These are phyloP conservation scores for Epichloe aotearoae DNA, from an alignment of 2,329 filamentous ascomycete genomes.

Conservation along the genomic window DNA sequence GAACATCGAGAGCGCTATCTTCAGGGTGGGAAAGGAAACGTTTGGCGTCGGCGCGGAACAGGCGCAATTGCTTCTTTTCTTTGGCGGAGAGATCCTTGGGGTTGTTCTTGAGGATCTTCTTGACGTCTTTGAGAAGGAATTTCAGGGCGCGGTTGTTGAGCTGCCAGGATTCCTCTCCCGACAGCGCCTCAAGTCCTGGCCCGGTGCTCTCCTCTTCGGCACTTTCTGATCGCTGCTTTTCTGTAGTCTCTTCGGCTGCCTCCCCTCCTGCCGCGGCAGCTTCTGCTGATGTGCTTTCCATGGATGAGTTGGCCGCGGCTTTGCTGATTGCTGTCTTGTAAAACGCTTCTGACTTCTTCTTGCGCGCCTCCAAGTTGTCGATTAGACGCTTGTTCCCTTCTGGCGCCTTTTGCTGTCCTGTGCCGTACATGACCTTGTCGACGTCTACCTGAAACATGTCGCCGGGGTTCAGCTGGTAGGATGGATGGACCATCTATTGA, in stretches of 20 bases:
- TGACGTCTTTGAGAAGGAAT: slow-evolving; percentile 19
- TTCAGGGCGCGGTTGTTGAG: slow-evolving; percentile 14
- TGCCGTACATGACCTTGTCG: slow-evolving; percentile 78
- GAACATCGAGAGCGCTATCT: slow-evolving; percentile 15
- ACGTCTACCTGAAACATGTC: slow-evolving; percentile 96
- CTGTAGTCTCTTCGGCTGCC: background rate
- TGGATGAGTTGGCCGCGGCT: background rate
- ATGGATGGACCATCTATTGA: slow-evolving; percentile 72
- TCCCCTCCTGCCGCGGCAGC: slow-evolving; percentile 8
- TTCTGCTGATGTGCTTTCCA: slow-evolving; percentile 8
- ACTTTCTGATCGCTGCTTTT: background rate
- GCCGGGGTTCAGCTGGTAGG: slow-evolving; percentile 89
- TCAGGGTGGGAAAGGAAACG: slow-evolving; percentile 38
- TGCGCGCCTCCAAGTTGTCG: slow-evolving; percentile 14
- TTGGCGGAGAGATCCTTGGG: slow-evolving; percentile 46
- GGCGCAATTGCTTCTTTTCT: slow-evolving; percentile 62
- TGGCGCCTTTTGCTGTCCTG: slow-evolving; percentile 54
- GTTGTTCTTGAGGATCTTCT: slow-evolving; percentile 27
- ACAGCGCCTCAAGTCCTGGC: slow-evolving; percentile 8
- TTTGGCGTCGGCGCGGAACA: slow-evolving; percentile 54
- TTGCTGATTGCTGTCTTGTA: slow-evolving; percentile 10
- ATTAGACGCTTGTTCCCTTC: slow-evolving; percentile 12
- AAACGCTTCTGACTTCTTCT: slow-evolving; percentile 15
- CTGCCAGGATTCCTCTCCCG: slow-evolving; percentile 13
- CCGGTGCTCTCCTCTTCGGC: background rate